Conservation (phyloP, 1,284 basidiomycete genomes). For the Tetrapyrgos nigripes region DNA sequence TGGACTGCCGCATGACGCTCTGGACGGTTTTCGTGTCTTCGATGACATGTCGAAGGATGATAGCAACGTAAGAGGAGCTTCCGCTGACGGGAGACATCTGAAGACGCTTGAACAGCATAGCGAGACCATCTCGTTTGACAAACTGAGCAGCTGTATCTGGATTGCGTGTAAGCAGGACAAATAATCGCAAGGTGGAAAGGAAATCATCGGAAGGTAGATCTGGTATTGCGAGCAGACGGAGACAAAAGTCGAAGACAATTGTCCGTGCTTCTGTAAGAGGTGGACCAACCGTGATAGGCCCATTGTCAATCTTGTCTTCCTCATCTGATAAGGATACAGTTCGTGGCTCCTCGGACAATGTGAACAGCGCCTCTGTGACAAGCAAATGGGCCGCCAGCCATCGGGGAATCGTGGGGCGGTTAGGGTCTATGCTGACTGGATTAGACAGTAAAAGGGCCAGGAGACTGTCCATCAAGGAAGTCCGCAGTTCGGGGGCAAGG, state of each 20-base stretch:
- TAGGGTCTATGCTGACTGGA: slow-evolving; percentile 53
- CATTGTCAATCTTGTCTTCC: slow-evolving; percentile 63
- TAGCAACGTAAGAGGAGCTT: slow-evolving; percentile 85
- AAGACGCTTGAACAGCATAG: slow-evolving; percentile 70
- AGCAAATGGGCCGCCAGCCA: slow-evolving; percentile 89
- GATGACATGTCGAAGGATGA: slow-evolving; percentile 89
- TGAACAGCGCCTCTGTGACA: slow-evolving; percentile 83
- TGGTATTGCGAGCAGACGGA: slow-evolving; percentile 68
- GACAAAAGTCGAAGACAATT: slow-evolving; percentile 75
- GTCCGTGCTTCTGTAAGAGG: slow-evolving; percentile 64
- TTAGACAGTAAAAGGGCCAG: slow-evolving; percentile 69
- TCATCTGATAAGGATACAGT: slow-evolving; percentile 62
- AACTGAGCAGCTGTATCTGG: slow-evolving; percentile 65
- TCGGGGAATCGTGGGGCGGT: slow-evolving; percentile 64
- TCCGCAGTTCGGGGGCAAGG: slow-evolving; percentile 54
- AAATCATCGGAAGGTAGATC: slow-evolving; percentile 79
- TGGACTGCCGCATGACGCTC: slow-evolving; percentile 82
- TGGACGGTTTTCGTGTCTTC: slow-evolving; percentile 79
- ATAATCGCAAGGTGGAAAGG: slow-evolving; percentile 78
- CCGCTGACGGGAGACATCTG: slow-evolving; percentile 65
- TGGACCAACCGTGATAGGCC: slow-evolving; percentile 64
- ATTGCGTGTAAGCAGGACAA: slow-evolving; percentile 84
- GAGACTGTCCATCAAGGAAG: slow-evolving; percentile 68
- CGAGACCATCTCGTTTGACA: slow-evolving; percentile 68
- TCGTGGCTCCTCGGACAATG: slow-evolving; percentile 75